A percentile compares a stretch with the other conserved stretches of the same genome.
Evolutionary conservation across 345 rosid genomes (phyloP).

Genomic region (Eucalyptus curtisii): DNA sequence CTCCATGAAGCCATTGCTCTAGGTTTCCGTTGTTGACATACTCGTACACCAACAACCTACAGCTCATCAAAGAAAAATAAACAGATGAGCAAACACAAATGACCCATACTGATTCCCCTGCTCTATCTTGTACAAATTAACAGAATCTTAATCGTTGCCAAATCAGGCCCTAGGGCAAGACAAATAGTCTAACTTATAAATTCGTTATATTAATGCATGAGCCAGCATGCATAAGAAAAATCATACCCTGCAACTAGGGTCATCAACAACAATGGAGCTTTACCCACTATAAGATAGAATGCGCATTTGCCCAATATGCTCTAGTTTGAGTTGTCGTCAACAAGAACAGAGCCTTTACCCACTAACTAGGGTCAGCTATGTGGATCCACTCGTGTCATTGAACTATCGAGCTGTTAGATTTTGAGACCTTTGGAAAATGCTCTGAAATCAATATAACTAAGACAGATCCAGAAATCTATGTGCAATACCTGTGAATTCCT

Average conservation of each 20-base stretch:
- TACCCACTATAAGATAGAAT: neutral
- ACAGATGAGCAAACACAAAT: neutral
- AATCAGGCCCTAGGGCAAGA: neutral
- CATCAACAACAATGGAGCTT: neutral
- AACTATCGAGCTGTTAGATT: neutral
- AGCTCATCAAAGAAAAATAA: neutral
- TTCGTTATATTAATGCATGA: neutral
- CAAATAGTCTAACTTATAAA: neutral
- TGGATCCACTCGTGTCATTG: neutral
- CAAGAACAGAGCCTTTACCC: neutral
- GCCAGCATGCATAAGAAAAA: neutral
- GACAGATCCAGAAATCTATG: neutral
- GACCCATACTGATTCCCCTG: neutral
- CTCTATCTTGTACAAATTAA: neutral
- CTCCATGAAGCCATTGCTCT: slow-evolving; percentile 96
- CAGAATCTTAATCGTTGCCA: neutral
- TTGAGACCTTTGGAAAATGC: neutral
- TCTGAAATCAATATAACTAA: neutral
- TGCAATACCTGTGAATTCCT: slow-evolving; percentile 81
- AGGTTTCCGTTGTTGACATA: slow-evolving; percentile 89
- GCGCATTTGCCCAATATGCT: neutral
- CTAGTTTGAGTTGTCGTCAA: neutral
- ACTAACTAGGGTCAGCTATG: neutral
- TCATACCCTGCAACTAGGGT: neutral
- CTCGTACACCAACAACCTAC: slow-evolving; percentile 79